Evolutionary conservation across 768 basidiomycete genomes (phyloP), one percentile per base, ranked within the genome.

Genomic region (Lentinula lateritia): DNA sequence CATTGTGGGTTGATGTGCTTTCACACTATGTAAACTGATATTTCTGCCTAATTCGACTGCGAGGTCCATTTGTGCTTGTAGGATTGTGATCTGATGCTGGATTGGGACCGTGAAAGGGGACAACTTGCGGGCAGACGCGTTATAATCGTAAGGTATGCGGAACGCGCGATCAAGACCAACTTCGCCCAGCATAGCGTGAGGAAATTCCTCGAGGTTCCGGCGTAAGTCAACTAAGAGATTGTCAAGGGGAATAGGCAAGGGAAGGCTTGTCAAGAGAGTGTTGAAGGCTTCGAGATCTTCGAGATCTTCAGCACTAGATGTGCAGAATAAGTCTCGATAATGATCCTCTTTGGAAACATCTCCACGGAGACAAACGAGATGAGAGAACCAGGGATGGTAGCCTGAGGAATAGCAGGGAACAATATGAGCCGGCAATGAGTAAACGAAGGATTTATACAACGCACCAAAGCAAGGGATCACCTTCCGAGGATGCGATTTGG

Each of bases 301-400:
- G 58, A 72, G 65, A 36, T 76, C 70, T 7, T 74, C 68, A 70
- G 41, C 58, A 61, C 3, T 41, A 38, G 46, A 67, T 66, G 58
- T 59, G 65, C n/a, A 68, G 66, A 97, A 89, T 39, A 98, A 79
- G 3, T 69, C 68, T 16, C 80, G 72, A 74, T 97, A 98, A 74
- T 98, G 96, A 13, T 79, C 76, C 64, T 84, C 82, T 69, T 89
- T 95, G 20, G 82, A 77, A 34, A 71, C 62, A 8, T 48, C 65
- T 13, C 72, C 68, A 52, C 66, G 70, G 59, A 82, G 67, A 35
- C 89, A 81, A 67, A 97, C 92, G 64, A 80, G 80, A 72, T 97
- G 86, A 2, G 88, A 81, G 73, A 92, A 95, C 96, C 96, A 98
- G 1, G 96, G 96, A 70, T 98, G 96, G 68, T 93, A 87, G 50